phyloP scores from a whole-genome alignment of 768 basidiomycete genomes.

The Lyophyllum atratum region DNA sequence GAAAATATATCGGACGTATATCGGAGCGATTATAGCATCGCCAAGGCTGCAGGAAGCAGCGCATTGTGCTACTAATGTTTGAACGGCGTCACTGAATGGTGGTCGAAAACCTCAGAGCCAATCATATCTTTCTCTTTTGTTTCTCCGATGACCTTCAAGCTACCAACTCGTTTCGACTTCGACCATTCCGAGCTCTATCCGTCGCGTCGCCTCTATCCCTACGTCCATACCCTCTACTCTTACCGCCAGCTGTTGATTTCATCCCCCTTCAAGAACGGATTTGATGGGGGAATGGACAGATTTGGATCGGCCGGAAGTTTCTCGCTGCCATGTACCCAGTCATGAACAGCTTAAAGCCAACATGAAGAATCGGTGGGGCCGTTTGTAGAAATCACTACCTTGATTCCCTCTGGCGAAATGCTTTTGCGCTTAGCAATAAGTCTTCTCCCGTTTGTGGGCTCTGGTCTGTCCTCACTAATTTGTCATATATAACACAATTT shows the following conservation, averaged over 20 bases:
- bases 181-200: constrained; percentile 10
- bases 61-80: too few species aligned
- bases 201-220: background rate
- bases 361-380: background rate
- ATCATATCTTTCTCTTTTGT: background rate
- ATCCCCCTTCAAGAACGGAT: background rate
- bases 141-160: constrained; percentile 1
- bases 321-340: constrained; percentile 10
- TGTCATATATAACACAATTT: background rate
- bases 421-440: constrained; percentile 21
- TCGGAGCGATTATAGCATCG: constrained; percentile 2
- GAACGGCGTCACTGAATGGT: background rate
- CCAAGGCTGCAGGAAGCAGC: constrained; percentile 5
- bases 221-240: background rate
- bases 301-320: constrained; percentile 9
- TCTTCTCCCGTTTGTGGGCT: constrained; percentile 29
- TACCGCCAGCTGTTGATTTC: background rate
- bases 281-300: background rate
- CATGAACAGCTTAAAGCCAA: background rate
- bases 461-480: constrained; percentile 24
- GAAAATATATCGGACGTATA: constrained; percentile 12
- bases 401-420: constrained; percentile 7
- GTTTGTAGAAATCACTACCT: background rate
- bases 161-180: background rate
- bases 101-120: background rate